Conservation (phyloP, 495 filamentous ascomycete species). For the Aspergillus olivimuriae region DNA sequence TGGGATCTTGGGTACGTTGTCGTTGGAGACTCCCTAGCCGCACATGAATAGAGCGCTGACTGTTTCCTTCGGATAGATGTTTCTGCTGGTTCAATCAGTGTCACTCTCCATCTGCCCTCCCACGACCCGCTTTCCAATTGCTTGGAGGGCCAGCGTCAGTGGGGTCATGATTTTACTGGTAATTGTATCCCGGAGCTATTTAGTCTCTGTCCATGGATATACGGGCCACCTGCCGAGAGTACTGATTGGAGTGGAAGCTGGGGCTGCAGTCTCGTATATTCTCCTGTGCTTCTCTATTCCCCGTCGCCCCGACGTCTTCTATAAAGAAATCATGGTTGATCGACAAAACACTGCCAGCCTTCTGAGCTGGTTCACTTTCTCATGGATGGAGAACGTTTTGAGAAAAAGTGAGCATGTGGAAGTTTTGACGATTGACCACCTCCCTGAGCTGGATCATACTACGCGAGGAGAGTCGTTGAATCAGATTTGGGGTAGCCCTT, state of each 20-base stretch:
- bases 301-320: conserved; percentile 50
- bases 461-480: conserved; percentile 40
- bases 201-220: background rate
- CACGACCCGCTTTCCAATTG: background rate
- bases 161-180: background rate
- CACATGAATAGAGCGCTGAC: background rate
- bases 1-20: background rate
- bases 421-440: conserved; percentile 45
- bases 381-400: conserved; percentile 46
- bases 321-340: conserved; percentile 46
- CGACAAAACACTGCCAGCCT: conserved; percentile 46
- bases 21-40: background rate
- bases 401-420: conserved; percentile 39
- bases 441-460: conserved; percentile 43
- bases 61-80: background rate
- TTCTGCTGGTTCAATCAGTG: background rate
- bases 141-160: background rate
- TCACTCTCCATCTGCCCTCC: background rate
- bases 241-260: background rate
- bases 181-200: background rate
- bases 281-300: conserved; percentile 22
- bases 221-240: background rate
- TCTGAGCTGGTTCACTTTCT: conserved; percentile 47
- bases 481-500: conserved; percentile 29
- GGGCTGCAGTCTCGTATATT: background rate